Evolutionary conservation across 2,329 filamentous ascomycete species (phyloP), one percentile per base, ranked within the genome.

Genomic region (Monilinia vaccinii-corymbosi): DNA sequence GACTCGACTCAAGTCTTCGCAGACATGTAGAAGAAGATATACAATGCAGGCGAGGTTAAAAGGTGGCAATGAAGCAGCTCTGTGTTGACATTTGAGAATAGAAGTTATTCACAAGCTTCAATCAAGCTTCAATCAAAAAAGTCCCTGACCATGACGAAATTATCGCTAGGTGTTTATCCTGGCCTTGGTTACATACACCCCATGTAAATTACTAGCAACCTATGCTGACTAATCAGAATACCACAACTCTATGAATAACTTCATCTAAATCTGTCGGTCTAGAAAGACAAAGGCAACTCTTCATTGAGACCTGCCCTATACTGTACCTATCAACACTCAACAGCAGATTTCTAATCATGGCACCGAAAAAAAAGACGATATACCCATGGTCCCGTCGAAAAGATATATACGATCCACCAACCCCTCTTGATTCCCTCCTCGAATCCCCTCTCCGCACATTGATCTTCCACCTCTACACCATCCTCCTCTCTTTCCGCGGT

Each of bases 401-500:
- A 25, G 65, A 56, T 31, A 63, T 64, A 25, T 72, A 60, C 56
- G 67, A 71, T 46, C 70, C 70, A n/a, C 70, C 68, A 34, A 71
- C 78, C 48, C 68, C 83, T 34, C 75, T 87, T 55, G 84, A 88
- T 72, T 80, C 83, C 64, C 70, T 91, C 42, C 75, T 92, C 61
- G 75, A 79, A 50, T 89, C 88, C 10, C 89, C 90, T 6, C 74
- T 93, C 10, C 82, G 83, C 62, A 80, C 82, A 48, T 67, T 89
- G 59, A 77, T 87, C 63, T 78, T 81, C 62, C 76, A 81, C 45
- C 69, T 89, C 62, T 89, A 92, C 74, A 76, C 78, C 61, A 57
- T 87, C 51, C 74, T 93, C 60, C 80, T 87, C 40, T 77, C 78
- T 67, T 79, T 96, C 3, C 87, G 89, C 32, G 86, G 88, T 2